phyloP scores from a whole-genome alignment of 1,139 yeast genomes.

The Arxiozyma bovina region DNA sequence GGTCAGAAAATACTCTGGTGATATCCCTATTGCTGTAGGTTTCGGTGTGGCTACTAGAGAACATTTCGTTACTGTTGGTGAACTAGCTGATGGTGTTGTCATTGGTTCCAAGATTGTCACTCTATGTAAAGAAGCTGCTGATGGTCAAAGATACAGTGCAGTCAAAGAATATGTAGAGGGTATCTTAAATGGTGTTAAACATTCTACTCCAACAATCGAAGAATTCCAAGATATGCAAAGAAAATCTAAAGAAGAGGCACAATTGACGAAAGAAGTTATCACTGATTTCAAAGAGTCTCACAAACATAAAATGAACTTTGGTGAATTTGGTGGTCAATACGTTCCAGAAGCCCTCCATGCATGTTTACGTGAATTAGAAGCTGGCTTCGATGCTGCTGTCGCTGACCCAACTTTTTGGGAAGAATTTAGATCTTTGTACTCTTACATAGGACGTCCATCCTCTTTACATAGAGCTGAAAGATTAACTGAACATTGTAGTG shows the following conservation, averaged over 20 bases:
- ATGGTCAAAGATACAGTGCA: slow-evolving; percentile 48
- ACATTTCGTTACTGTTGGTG: slow-evolving; percentile 73
- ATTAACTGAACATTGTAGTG: slow-evolving; percentile 82
- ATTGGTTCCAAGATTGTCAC: slow-evolving; percentile 83
- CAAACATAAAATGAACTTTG: slow-evolving; percentile 68
- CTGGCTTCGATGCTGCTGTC: slow-evolving; percentile 75
- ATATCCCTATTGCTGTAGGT: slow-evolving; percentile 89
- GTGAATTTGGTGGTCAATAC: slow-evolving; percentile 96
- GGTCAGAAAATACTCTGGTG: slow-evolving; percentile 65
- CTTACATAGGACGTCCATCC: slow-evolving; percentile 94
- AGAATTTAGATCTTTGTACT: slow-evolving; percentile 73
- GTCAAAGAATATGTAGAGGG: slow-evolving; percentile 62
- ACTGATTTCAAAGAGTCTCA: slow-evolving; percentile 45
- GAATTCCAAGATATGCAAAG: slow-evolving; percentile 20
- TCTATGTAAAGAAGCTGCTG: slow-evolving; percentile 53
- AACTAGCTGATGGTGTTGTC: slow-evolving; percentile 85
- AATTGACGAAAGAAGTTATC: slow-evolving; percentile 19
- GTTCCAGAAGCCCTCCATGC: slow-evolving; percentile 95
- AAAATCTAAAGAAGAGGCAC: slow-evolving; percentile 27
- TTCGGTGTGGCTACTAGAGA: slow-evolving; percentile 94
- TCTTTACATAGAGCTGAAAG: slow-evolving; percentile 85
- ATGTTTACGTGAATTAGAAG: slow-evolving; percentile 81
- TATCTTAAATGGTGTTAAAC: slow-evolving; percentile 57
- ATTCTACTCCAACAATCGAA: slow-evolving; percentile 23
- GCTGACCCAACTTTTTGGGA: slow-evolving; percentile 91